Evolutionary conservation across 148 eudicot genomes (phyloP), one percentile per base, ranked within the genome.

Genomic region (Suaeda aralocaspica): DNA sequence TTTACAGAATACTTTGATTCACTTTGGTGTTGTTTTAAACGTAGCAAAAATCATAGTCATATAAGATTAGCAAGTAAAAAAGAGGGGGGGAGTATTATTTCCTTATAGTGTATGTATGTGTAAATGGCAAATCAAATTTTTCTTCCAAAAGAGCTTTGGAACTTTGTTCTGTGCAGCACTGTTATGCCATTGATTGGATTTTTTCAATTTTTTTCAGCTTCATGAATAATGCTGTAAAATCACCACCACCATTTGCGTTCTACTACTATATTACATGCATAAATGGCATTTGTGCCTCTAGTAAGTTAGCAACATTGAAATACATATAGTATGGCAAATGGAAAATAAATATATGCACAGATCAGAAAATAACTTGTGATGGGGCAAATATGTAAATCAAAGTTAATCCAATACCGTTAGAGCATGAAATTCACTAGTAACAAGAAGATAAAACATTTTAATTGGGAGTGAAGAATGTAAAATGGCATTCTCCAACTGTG

Each of bases 401-500:
- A 13, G 50, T 15, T 13, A 3, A 46, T 13, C 50, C 13, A 46
- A 46, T 19, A 46, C 9, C 2, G 16, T 19, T 15, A 57, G 12
- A 45, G 22, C 41, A 28, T 25, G 42, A 61, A 59, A 49, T 33
- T 56, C 18, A 31, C 69, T 60, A 45, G 10, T 45, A 31, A 16
- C 12, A 46, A n/a, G 24, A 61, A 71, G 24, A 71, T 30, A 16
- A 36, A 71, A 31, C 48, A n/a, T 50, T 5, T 19, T 31, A 5
- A 19, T 9, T 50, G 3, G 21, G 44, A 25, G 29, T 30, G 31
- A 19, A 26, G 21, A 16, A 10, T n/a, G 13, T 18, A 9, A 24
- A 74, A 46, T 30, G 48, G 66, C 13, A 64, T 36, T 50, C 52
- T 49, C 52, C 58, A 51, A 59, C 58, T 60, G 16, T 52, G 9